A percentile compares a stretch with the other conserved stretches of the same genome.
Evolutionary conservation across 495 filamentous ascomycete species (phyloP).

Genomic region (Penicillium pancosmium): DNA sequence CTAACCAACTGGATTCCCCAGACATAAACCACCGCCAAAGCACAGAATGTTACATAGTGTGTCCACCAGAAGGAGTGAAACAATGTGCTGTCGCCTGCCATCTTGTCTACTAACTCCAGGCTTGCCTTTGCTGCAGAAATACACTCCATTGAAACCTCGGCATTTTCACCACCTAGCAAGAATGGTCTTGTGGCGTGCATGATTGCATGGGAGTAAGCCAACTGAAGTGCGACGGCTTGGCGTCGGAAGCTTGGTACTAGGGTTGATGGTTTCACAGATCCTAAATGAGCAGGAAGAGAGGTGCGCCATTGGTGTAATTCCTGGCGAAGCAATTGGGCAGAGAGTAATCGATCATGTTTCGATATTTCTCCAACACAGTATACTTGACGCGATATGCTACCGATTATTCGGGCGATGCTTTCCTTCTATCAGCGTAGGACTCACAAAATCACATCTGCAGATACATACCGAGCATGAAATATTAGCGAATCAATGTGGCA

Average conservation of each 20-base stretch:
- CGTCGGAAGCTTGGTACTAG: conserved; percentile 26
- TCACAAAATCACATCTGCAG: conserved; percentile 1
- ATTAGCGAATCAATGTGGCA: conserved; percentile 26
- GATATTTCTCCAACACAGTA: conserved; percentile 16
- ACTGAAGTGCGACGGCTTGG: conserved; percentile 22
- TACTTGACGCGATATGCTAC: conserved; percentile 26
- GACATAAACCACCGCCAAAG: conserved; percentile 37
- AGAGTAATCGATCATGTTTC: conserved; percentile 13
- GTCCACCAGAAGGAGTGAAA: conserved; percentile 43
- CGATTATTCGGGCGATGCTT: conserved; percentile 20
- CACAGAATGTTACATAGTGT: conserved; percentile 41
- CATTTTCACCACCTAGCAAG: conserved; percentile 13
- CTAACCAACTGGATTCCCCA: conserved; percentile 34
- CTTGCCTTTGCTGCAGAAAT: neutral
- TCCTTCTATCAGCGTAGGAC: neutral
- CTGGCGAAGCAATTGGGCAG: conserved; percentile 13
- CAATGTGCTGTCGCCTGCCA: conserved; percentile 20
- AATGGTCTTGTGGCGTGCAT: conserved; percentile 32
- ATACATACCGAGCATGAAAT: conserved; percentile 26
- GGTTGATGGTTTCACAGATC: conserved; percentile 18
- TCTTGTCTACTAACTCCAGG: conserved; percentile 20
- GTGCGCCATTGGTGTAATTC: conserved; percentile 25
- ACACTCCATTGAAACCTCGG: neutral
- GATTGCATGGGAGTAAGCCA: conserved; percentile 30
- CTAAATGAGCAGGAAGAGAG: conserved; percentile 24